phyloP scores from a whole-genome alignment of 345 rosid species.

The Conringia planisiliqua region DNA sequence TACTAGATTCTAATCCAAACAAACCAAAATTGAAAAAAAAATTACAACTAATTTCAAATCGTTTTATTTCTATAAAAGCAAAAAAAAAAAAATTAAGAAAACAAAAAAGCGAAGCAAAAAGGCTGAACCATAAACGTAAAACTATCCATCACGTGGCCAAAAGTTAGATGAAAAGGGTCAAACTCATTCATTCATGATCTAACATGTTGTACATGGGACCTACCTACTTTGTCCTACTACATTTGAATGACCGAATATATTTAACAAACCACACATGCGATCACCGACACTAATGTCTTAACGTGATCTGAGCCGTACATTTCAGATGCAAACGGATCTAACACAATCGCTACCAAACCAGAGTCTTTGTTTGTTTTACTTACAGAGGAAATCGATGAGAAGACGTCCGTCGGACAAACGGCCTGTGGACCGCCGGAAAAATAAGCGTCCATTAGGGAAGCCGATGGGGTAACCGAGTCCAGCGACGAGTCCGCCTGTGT shows the following conservation, averaged over 20 bases:
- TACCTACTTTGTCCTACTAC: background rate
- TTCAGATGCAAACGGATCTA: background rate
- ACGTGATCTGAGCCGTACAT: constrained; percentile 6
- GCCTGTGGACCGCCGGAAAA: constrained; percentile 68
- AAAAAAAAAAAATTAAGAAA: too few species aligned
- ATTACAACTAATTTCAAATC: too few species aligned
- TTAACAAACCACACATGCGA: background rate
- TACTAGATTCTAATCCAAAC: too few species aligned
- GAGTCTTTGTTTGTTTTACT: constrained; percentile 9
- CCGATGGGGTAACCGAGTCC: constrained; percentile 33
- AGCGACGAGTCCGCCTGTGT: constrained; percentile 46
- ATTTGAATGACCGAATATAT: background rate
- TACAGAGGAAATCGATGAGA: constrained; percentile 74
- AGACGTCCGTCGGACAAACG: constrained; percentile 80
- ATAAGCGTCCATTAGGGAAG: constrained; percentile 19
- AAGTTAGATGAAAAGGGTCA: background rate
- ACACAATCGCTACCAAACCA: background rate
- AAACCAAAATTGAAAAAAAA: too few species aligned
- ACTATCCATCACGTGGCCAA: background rate
- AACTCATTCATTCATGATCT: background rate
- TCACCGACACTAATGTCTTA: constrained; percentile 16
- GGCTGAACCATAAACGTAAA: too few species aligned
- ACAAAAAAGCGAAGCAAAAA: too few species aligned
- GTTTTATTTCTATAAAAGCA: too few species aligned
- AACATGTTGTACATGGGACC: background rate